Evolutionary conservation across 2,329 filamentous ascomycete species (phyloP), one percentile per base, ranked within the genome.

Genomic region (Arthrocladium fulminans): DNA sequence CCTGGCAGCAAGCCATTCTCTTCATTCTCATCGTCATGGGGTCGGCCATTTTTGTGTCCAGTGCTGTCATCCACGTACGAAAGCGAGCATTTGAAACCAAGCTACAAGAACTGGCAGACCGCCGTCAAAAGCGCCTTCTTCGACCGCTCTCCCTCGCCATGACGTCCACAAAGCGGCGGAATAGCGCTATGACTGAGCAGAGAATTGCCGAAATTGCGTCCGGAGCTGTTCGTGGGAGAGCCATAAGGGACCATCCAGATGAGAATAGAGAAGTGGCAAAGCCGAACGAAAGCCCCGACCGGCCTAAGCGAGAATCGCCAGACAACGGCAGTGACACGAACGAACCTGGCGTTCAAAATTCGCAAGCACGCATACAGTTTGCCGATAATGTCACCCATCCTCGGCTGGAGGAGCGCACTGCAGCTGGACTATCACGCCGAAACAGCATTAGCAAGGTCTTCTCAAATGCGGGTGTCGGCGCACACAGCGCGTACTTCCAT

Each of bases 21-120:
- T 71, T 73, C 49, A 42, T 71, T n/a, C 61, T 73, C 17, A 73
- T 73, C 44, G 66, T 73, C 48, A 51, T 71, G 6, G 71, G 71
- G 13, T 71, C 68, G 12, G 65, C 69, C 3, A 69, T 73, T 9
- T 69, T 69, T 39, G 71, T 73, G 1, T 70, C 67, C 6, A 63
- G 61, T 2, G 69, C 68, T 38, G 67, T 72, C 9, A 65, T 73
- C 4, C 61, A 65, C 32, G 59, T 73, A 13, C 59, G 70, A 29
- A 64, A 63, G 52, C 58, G 41, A 54, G 61, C 40, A 53, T 71
- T 52, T 54, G 59, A 51, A 52, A 58, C 54, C 51, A 59, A 48
- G 38, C 48, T 59, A 39, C 47, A 45, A 19, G 52, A 57, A 24
- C 53, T 60, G 10, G 49, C 49, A 7, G 53, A 51, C 13, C 17